These are phyloP conservation scores for Geotrichum histeridarum DNA, from an alignment of 1,139 yeast genomes.

Conservation along the genomic window DNA sequence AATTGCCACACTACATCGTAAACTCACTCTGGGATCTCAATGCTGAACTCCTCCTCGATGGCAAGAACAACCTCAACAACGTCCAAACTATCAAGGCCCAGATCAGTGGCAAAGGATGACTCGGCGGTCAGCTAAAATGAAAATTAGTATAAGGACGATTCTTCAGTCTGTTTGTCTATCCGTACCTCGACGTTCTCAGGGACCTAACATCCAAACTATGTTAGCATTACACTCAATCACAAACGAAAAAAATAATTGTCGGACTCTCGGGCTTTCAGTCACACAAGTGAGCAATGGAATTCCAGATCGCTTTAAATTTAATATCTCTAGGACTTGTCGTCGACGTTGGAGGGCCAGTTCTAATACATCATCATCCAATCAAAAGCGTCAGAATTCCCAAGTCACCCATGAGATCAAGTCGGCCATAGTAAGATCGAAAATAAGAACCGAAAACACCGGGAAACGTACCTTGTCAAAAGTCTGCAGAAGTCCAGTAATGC, in stretches of 20 bases:
- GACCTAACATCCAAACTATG: conserved; percentile 14
- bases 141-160: too few relatives aligned
- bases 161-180: too few relatives aligned
- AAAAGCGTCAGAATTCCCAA: conserved; percentile 1
- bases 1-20: too few relatives aligned
- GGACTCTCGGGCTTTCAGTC: too few relatives aligned
- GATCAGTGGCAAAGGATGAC: conserved; percentile 64
- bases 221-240: too few relatives aligned
- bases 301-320: too few relatives aligned
- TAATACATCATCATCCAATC: not conserved
- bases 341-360: not conserved
- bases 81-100: conserved; percentile 83
- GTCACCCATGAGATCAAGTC: not conserved
- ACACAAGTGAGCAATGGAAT: too few relatives aligned
- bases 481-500: conserved; percentile 71
- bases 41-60: conserved; percentile 62
- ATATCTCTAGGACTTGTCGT: not conserved
- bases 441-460: not conserved
- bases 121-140: conserved; percentile 42
- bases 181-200: conserved; percentile 37
- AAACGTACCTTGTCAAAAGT: conserved; percentile 65
- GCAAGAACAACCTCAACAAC: conserved; percentile 88
- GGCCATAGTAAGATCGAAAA: not conserved
- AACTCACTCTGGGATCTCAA: conserved; percentile 65
- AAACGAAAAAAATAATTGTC: too few relatives aligned